Evolutionary conservation across 73 alveolate genomes (phyloP), one percentile per base, ranked within the genome.

Genomic region (Symbiodinium pilosum): DNA sequence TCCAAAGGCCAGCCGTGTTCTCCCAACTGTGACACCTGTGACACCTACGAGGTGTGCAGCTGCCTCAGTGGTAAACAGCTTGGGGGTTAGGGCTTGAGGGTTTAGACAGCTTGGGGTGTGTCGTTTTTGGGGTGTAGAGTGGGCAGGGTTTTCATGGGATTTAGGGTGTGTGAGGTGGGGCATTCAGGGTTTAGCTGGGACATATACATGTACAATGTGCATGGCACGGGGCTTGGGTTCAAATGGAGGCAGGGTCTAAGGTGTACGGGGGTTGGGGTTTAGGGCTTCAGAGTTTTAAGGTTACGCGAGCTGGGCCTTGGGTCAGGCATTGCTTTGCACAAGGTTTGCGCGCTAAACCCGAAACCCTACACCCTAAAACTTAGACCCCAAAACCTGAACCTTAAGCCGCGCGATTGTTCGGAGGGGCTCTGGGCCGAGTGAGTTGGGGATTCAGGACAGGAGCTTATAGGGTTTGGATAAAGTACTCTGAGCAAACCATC

Each of bases 21-120:
- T 11, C 39, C 9, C 52, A 91, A 91, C 77, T 91, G 97, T n/a
- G 97, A 85, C 24, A 69, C 97, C 4, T 91, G 97, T 40, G 97
- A 91, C 54, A 91, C 97, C 52, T 91, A n/a, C 40, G 97, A 91
- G 40, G 97, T 91, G 32, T 91, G 97, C 52, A 38, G 32, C 43
- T 30, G 41, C 44, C 44, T 36, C 85, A n/a, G n/a, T n/a, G 43
- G 43, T 4, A 59, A 28, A 59, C 36, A 34, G 34, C 21, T 59
- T 59, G n/a, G 30, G 77, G 34, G 11, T 59, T 26, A 26, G 77
- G 77, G 77, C n/a, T 20, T 20, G n/a, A 26, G 77, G 77, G 30
- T 59, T 59, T 59, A 20, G 77, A 59, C 21, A 14, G 59, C 59
- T 47, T 20, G 21, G 34, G 73, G 73, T 56, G 9, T 56, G 21